Conservation (phyloP, 441 rosid species). For the Francoa sonchifolia region DNA sequence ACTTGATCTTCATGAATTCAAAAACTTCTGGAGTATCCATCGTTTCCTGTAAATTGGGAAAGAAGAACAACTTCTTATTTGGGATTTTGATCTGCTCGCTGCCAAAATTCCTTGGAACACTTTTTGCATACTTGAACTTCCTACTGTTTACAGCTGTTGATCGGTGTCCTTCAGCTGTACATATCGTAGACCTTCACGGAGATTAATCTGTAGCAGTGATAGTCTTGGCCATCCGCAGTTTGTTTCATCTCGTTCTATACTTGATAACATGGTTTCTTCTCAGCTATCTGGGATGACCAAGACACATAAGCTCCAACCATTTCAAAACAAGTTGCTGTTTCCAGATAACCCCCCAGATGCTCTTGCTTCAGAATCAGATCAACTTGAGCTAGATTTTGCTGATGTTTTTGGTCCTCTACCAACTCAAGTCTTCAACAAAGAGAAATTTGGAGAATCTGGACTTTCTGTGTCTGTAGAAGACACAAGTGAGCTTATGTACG, state of each 20-base stretch:
- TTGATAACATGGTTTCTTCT: constrained; percentile 57
- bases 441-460: constrained; percentile 16
- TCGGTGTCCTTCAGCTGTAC: constrained; percentile 29
- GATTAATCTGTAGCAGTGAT: constrained; percentile 17
- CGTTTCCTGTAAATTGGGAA: constrained; percentile 95
- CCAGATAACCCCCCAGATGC: constrained; percentile 33
- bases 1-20: constrained; percentile 75
- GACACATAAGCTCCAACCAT: constrained; percentile 23
- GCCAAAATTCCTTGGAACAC: constrained; percentile 51
- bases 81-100: constrained; percentile 62
- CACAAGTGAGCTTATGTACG: constrained; percentile 37
- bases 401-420: constrained; percentile 88
- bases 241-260: neutral
- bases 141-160: constrained; percentile 40
- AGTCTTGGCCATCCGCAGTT: constrained; percentile 20
- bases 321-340: constrained; percentile 28
- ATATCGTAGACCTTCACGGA: constrained; percentile 8
- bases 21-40: constrained; percentile 40
- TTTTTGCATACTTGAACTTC: constrained; percentile 34
- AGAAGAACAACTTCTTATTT: constrained; percentile 58
- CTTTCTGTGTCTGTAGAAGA: constrained; percentile 21
- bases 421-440: constrained; percentile 28
- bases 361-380: constrained; percentile 32
- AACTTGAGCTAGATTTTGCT: constrained; percentile 72
- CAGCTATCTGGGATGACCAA: constrained; percentile 32